phyloP scores from a whole-genome alignment of 2,329 filamentous ascomycete genomes.

The Geoglossum cookeanum region DNA sequence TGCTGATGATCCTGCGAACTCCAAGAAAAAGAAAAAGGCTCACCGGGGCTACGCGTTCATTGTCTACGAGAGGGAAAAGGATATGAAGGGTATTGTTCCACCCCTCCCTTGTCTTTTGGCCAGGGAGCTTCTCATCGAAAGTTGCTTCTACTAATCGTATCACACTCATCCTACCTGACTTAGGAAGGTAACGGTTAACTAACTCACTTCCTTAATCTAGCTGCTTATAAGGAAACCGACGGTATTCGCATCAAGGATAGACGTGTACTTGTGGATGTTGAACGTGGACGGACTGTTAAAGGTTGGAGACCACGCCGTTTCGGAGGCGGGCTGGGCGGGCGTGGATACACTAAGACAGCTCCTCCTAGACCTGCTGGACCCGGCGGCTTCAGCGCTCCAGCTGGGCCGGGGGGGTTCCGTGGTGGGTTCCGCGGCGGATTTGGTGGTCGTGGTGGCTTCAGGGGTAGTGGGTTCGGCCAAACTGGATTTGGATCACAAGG shows the following conservation, averaged over 20 bases:
- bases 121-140: not conserved
- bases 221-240: constrained; percentile 77
- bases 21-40: constrained; percentile 60
- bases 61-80: constrained; percentile 89
- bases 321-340: constrained; percentile 78
- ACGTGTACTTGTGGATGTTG: constrained; percentile 84
- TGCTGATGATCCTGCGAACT: constrained; percentile 35
- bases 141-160: constrained; percentile 8
- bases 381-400: constrained; percentile 34
- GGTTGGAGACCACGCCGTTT: constrained; percentile 85
- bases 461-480: constrained; percentile 28
- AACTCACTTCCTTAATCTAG: constrained; percentile 34
- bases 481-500: constrained; percentile 24
- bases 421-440: constrained; percentile 34
- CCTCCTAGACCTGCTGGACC: constrained; percentile 51
- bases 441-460: constrained; percentile 32
- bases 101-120: constrained; percentile 16
- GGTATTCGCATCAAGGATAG: constrained; percentile 84
- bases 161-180: constrained; percentile 17
- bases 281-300: constrained; percentile 82
- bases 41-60: constrained; percentile 91
- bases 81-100: constrained; percentile 83
- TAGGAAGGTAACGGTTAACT: constrained; percentile 27
- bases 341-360: constrained; percentile 74
- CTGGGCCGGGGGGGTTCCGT: constrained; percentile 32